Conservation (phyloP, 768 basidiomycete genomes). For the Amanita polypyramis region DNA sequence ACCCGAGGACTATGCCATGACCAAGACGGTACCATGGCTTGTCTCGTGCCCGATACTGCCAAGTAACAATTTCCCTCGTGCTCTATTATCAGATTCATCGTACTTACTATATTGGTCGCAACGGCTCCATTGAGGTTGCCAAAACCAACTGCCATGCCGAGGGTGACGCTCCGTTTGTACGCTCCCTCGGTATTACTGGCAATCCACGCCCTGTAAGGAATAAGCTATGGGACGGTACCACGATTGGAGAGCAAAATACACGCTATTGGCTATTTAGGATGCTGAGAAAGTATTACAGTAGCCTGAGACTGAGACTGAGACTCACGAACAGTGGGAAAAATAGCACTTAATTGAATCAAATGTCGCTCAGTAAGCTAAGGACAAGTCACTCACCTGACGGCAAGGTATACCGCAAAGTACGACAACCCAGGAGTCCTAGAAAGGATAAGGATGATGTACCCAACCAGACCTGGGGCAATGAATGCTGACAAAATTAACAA, state of each 20-base stretch:
- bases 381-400: constrained; percentile 44
- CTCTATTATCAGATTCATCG: constrained; percentile 3
- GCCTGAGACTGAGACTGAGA: constrained; percentile 5
- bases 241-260: constrained; percentile 24
- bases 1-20: constrained; percentile 58
- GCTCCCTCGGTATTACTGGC: constrained; percentile 64
- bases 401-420: constrained; percentile 65
- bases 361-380: background rate
- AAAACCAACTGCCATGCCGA: constrained; percentile 61
- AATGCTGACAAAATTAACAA: background rate
- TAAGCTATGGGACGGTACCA: background rate
- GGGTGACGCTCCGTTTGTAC: constrained; percentile 61
- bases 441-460: constrained; percentile 57
- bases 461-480: constrained; percentile 29
- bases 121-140: constrained; percentile 66
- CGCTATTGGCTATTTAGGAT: constrained; percentile 31
- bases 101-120: constrained; percentile 51
- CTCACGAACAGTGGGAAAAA: constrained; percentile 43
- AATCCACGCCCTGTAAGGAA: constrained; percentile 49
- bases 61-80: background rate
- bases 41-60: constrained; percentile 54
- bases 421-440: constrained; percentile 53
- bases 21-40: constrained; percentile 61
- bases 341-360: constrained; percentile 23
- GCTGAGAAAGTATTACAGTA: too few species aligned